Evolutionary conservation across 163 green algal genomes (phyloP).

Genomic region (Prototheca cutis): DNA sequence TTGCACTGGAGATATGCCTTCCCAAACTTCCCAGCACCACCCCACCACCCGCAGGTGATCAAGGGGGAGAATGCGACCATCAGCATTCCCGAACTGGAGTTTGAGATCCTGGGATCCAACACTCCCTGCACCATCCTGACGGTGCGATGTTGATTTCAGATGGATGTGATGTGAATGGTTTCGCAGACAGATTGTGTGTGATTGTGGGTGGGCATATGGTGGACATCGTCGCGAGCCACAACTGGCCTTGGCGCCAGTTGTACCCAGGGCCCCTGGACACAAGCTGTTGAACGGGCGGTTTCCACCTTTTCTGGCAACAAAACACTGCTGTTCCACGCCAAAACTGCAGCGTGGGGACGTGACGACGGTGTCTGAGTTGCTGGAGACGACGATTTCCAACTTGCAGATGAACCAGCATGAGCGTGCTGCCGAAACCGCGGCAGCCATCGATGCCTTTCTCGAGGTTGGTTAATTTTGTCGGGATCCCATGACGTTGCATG

Average conservation of each 20-base stretch:
- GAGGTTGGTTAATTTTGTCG: background rate
- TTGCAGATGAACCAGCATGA: conserved; percentile 19
- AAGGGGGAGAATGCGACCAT: conserved; percentile 47
- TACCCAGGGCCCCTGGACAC: too few species aligned
- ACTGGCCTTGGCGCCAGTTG: too few species aligned
- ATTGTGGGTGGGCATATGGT: too few species aligned
- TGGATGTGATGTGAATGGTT: too few species aligned
- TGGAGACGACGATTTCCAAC: conserved; percentile 23
- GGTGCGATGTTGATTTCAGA: background rate
- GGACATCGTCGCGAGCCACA: too few species aligned
- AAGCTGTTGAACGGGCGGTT: background rate
- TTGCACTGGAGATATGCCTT: too few species aligned
- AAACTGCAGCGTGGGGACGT: conserved; percentile 43
- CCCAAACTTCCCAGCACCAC: too few species aligned
- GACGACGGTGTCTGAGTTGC: conserved; percentile 49
- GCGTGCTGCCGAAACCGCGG: conserved; percentile 34
- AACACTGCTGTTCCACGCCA: too few species aligned
- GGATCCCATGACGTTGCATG: background rate
- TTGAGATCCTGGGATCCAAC: conserved; percentile 49
- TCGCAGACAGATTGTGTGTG: too few species aligned
- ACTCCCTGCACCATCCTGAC: background rate
- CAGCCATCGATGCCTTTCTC: conserved; percentile 43
- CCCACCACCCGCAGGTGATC: conserved; percentile 39
- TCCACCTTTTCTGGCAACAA: background rate
- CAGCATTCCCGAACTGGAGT: conserved; percentile 60